Conservation (phyloP, 805 yeast genomes). For the Saccharomyces eubayanus region DNA sequence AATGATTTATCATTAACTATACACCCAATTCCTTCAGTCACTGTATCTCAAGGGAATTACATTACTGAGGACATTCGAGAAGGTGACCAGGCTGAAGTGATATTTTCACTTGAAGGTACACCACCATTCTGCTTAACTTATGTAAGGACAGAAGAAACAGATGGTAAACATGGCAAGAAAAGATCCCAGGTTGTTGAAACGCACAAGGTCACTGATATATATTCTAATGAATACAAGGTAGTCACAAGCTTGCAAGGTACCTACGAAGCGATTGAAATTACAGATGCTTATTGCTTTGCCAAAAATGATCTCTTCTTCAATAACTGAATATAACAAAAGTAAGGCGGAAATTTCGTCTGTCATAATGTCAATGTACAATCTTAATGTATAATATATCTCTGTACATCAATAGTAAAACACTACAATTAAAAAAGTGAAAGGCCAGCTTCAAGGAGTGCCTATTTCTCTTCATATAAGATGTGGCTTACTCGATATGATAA, state of each 20-base stretch:
- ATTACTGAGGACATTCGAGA: conserved; percentile 79
- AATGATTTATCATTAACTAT: conserved; percentile 34
- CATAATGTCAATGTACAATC: background rate
- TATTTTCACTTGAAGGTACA: conserved; percentile 71
- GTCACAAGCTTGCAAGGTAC: conserved; percentile 83
- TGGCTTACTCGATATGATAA: too few relatives aligned
- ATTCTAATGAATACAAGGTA: conserved; percentile 59
- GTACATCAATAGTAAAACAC: background rate
- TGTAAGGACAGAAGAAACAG: conserved; percentile 54
- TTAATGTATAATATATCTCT: background rate
- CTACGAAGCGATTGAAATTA: conserved; percentile 85
- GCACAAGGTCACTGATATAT: conserved; percentile 49
- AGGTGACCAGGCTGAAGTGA: conserved; percentile 88
- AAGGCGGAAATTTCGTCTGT: background rate
- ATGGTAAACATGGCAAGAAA: conserved; percentile 35
- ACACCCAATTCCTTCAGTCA: conserved; percentile 70
- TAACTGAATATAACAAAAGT: conserved; percentile 4
- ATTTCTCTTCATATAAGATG: too few relatives aligned
- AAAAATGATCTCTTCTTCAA: conserved; percentile 34
- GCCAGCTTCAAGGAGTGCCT: too few relatives aligned
- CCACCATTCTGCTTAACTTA: conserved; percentile 89
- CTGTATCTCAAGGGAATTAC: conserved; percentile 69
- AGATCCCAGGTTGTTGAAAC: conserved; percentile 55
- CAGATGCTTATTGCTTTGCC: conserved; percentile 69
- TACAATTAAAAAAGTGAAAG: background rate